Conservation (phyloP, 371 early-diverging fungal genomes). For the Neoconidiobolus thromboides region DNA sequence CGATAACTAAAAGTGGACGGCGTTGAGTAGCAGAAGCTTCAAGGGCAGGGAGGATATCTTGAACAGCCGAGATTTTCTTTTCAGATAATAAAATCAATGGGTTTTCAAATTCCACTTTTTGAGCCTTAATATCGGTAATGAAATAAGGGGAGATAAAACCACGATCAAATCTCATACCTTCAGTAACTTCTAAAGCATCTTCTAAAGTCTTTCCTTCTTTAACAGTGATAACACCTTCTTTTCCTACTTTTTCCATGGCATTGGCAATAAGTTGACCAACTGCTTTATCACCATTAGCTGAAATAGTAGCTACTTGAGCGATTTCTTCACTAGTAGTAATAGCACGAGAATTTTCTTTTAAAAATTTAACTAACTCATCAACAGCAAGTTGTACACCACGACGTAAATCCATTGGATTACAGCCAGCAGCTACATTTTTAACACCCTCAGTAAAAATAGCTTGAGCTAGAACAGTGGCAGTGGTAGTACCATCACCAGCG, state of each 20-base stretch:
- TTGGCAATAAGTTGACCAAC: constrained; percentile 88
- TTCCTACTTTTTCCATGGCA: constrained; percentile 98
- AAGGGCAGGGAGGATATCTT: constrained; percentile 87
- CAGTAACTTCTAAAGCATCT: constrained; percentile 92
- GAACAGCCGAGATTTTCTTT: constrained; percentile 87
- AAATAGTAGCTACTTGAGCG: constrained; percentile 94
- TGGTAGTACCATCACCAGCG: constrained; percentile 98
- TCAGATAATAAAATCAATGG: constrained; percentile 88
- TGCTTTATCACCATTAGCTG: constrained; percentile 94
- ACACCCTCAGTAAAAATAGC: constrained; percentile 97
- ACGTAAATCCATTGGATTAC: constrained; percentile 95
- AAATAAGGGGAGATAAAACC: constrained; percentile 98
- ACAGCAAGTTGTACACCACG: constrained; percentile 90
- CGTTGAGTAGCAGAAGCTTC: constrained; percentile 87
- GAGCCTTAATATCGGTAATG: constrained; percentile 90
- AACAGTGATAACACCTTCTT: constrained; percentile 97
- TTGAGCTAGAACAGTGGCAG: constrained; percentile 93
- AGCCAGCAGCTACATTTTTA: constrained; percentile 95
- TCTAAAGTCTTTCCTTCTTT: constrained; percentile 96
- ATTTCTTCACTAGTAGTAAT: constrained; percentile 90
- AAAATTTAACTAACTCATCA: constrained; percentile 68
- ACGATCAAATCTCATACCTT: constrained; percentile 98
- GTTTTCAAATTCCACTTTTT: constrained; percentile 97
- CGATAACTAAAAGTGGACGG: constrained; percentile 88
- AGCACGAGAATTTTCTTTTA: constrained; percentile 66